Evolutionary conservation across 805 yeast genomes (phyloP), one percentile per base, ranked within the genome.

Genomic region (Nakazawaea wyomingensis): DNA sequence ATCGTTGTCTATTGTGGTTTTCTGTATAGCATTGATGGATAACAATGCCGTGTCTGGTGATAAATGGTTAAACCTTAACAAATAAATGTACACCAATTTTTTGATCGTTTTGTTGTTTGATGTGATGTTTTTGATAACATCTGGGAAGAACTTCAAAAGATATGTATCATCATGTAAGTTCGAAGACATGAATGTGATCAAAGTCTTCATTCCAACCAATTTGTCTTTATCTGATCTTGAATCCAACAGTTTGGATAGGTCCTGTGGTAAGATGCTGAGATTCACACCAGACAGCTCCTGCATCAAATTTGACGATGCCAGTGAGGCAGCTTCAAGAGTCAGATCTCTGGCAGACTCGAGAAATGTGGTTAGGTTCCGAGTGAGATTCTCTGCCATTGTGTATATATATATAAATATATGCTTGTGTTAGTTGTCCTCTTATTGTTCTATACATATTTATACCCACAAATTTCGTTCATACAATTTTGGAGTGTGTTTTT

Each of bases 11-110:
- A 73, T 68, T 22, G 91, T 63, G 1, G 87, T 72, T 61, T 85
- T 88, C 60, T 93, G 99, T 38, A 93, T 85, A 1, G 97, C 85
- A 60, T 93, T 93, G 50, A 93, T 85, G 1, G 96, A 80, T 36
- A 93, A 68, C 17, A 93, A 71, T 2, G 98, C 93, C n/a, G 86
- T 74, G 58, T 90, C 96, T 8, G 93, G 96, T 51, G 87, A 90
- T 43, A 69, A 61, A 48, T 87, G 95, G 19, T 96, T 93, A 58
- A 78, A 88, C 44, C 85, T 71, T 34, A 81, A 65, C 38, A 93
- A 64, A 52, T 86, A 87, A 1, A 83, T 69, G 61, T 86, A 78
- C 2, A 89, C 96, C 57, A 91, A 69, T 51, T 82, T 78, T 47
- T 86, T 77, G 22, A 87, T 75, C 48, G 80, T 82, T 30, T 76